These are phyloP conservation scores for Syzygium malaccense DNA, from an alignment of 441 rosid genomes.

Conservation along the genomic window DNA sequence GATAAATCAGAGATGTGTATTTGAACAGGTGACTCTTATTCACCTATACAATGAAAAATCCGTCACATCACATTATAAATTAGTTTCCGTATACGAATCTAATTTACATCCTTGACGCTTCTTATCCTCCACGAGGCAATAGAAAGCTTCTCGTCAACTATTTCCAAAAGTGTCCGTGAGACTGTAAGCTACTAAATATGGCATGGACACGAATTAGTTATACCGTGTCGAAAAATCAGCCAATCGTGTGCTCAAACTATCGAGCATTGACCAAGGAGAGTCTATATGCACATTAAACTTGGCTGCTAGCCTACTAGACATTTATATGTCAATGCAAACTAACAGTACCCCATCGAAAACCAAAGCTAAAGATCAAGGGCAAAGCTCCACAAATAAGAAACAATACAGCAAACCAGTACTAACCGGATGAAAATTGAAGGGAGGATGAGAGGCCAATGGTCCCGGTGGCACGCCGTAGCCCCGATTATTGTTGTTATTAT, in stretches of 20 bases:
- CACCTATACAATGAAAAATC: background rate
- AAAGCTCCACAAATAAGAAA: background rate
- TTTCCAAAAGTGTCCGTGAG: background rate
- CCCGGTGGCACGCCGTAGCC: conserved; percentile 31
- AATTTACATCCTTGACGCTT: background rate
- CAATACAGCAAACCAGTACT: conserved; percentile 12
- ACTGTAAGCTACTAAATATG: background rate
- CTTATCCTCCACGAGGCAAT: background rate
- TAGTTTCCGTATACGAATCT: no score
- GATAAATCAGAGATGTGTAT: background rate
- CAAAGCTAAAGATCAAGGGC: background rate
- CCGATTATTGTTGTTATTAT: background rate
- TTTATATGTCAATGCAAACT: background rate
- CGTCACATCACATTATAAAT: background rate
- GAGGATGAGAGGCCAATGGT: conserved; percentile 35
- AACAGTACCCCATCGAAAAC: background rate
- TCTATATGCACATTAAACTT: background rate
- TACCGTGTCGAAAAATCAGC: background rate
- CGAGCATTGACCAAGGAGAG: background rate
- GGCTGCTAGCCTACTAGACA: background rate
- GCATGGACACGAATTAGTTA: background rate
- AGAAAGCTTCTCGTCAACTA: background rate
- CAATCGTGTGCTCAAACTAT: background rate
- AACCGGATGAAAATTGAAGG: conserved; percentile 68
- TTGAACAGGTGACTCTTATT: background rate